Percentiles rank a stretch among this genome's conserved stretches.
phyloP scores from a whole-genome alignment of 352 stramenopile genomes.

The Globisporangium takayamanum region DNA sequence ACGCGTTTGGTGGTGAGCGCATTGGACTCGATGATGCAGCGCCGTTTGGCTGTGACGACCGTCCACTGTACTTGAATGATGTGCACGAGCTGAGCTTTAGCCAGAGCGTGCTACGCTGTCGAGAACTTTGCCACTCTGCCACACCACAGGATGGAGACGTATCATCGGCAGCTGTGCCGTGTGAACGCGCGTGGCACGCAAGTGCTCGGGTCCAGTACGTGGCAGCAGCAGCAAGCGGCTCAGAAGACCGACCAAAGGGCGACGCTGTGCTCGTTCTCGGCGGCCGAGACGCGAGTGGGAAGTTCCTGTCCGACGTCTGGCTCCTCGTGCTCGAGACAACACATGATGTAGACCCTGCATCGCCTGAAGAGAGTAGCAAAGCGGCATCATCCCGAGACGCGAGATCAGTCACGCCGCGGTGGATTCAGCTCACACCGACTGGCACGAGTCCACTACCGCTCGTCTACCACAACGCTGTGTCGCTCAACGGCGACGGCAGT shows the following conservation, averaged over 20 bases:
- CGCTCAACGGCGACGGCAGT: constrained; percentile 20
- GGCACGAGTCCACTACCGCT: constrained; percentile 48
- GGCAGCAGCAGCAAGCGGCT: neutral
- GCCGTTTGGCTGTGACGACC: neutral
- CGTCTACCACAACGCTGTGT: constrained; percentile 35
- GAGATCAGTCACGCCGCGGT: constrained; percentile 12
- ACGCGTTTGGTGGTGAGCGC: constrained; percentile 55
- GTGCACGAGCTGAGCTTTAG: constrained; percentile 36
- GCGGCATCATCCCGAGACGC: no score
- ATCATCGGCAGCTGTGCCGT: constrained; percentile 1
- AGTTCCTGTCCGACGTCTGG: constrained; percentile 41
- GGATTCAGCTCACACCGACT: constrained; percentile 34
- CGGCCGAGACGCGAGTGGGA: constrained; percentile 27
- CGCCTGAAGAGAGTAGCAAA: constrained; percentile 2
- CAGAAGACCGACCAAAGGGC: constrained; percentile 13
- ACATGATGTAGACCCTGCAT: neutral
- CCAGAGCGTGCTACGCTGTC: constrained; percentile 35
- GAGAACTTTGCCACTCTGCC: constrained; percentile 11
- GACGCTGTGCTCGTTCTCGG: constrained; percentile 44
- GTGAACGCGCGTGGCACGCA: constrained; percentile 42
- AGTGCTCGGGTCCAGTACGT: constrained; percentile 18
- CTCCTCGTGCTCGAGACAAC: constrained; percentile 22
- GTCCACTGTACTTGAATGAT: constrained; percentile 20
- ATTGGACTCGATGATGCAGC: neutral
- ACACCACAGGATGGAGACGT: neutral